Evolutionary conservation across 2,329 filamentous ascomycete genomes (phyloP).

Genomic region (Rutstroemia sp.): DNA sequence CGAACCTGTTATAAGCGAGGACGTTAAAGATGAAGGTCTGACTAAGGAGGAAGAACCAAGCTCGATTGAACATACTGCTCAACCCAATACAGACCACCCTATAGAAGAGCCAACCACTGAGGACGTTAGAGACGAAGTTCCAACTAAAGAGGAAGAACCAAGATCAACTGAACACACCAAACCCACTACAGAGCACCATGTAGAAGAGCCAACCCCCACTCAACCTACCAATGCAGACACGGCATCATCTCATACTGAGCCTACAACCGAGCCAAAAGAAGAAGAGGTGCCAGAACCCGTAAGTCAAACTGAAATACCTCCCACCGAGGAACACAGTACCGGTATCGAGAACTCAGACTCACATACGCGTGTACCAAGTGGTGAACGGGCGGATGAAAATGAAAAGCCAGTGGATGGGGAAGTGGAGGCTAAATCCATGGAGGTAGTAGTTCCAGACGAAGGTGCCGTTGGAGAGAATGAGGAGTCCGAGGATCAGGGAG

Average conservation of each 20-base stretch:
- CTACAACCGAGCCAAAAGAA: not conserved
- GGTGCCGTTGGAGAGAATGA: not conserved
- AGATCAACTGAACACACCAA: too few species aligned
- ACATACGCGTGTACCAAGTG: not conserved
- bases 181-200: too few species aligned
- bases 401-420: too few species aligned
- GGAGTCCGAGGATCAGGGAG: not conserved
- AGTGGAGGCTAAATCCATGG: not conserved
- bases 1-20: too few species aligned
- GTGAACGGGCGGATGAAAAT: not conserved
- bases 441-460: not conserved
- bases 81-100: too few species aligned
- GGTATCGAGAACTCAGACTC: not conserved
- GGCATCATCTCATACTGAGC: not conserved
- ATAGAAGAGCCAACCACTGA: too few species aligned
- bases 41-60: too few species aligned
- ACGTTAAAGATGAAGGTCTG: too few species aligned
- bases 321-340: not conserved
- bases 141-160: too few species aligned
- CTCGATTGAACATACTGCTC: too few species aligned
- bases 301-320: not conserved
- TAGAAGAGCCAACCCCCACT: too few species aligned
- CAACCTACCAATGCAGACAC: not conserved
- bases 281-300: not conserved
- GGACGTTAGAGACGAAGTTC: too few species aligned